Evolutionary conservation across 176 grass and related monocot genomes (phyloP), one percentile per base, ranked within the genome.

Genomic region (Hordeum marinum): DNA sequence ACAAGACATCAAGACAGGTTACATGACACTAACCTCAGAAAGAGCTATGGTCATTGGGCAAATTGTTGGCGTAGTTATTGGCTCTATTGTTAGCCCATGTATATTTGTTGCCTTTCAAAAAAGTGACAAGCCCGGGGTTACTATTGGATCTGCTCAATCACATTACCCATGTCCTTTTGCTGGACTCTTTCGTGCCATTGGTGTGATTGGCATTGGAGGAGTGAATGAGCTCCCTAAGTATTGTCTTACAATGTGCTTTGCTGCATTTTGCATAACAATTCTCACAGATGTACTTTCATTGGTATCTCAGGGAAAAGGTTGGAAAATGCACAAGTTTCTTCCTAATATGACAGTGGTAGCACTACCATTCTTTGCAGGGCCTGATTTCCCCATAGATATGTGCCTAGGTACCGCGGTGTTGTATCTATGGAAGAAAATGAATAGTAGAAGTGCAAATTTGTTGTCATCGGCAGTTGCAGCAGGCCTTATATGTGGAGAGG

Each of bases 11-110:
- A 94, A 88, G 86, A 84, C 86, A 34, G 83, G 68, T 21, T 90
- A 81, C 39, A 67, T 88, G 92, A 94, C 92, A 11, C 29, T 90
- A 4, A 85, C 92, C 3, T 94, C 92, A 0, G 86, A 86, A 46
- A 42, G 45, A 35, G 64, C 72, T 46, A 86, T 94, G 65, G 63
- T 86, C 9, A 27, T 85, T 4, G 89, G 80, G 3, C 88, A 90
- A 54, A 45, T 89, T 21, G 57, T 72, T 3, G 92, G 92, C 17
- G 14, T 83, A 23, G 7, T 58, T 11, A 17, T 87, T 9, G 74
- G 80, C 9, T 72, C 84, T 23, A 23, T 87, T 18, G 32, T 90
- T 8, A 87, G 43, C 21, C 84, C 88, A 32, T 64, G 23, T 60
- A 79, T 90, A 74, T 90, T 48, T 8, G 17, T 60, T 17, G 81